Base-by-base conservation (phyloP, 2,329 filamentous ascomycete species). In the Hypoxylon sp. region DNA sequence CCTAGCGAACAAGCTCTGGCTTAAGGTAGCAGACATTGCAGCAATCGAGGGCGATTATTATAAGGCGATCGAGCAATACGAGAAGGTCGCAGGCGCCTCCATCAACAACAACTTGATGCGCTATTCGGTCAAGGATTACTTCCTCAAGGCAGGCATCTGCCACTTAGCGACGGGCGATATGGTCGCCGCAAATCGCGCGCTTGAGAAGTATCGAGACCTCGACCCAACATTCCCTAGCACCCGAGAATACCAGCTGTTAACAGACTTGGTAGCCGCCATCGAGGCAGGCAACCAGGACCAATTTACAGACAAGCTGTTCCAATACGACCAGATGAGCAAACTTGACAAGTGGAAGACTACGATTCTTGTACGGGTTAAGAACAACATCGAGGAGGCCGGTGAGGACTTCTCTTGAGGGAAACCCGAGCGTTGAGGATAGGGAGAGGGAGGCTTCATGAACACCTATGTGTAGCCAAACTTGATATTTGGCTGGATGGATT, bases 261-360 rank as follows among this genome's bases (percentile, higher is more conserved):
- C 86, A 6, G 94, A 98, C 79, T 84, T 98, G 39, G 84, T 88
- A 33, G 90, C 91, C 66, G 89, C 92, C 3, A 86, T 97, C 64
- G 91, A 96, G 77, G 86, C 88, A 33, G 90, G 91, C 62, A 93
- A 97, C 75, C 91, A 92, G 79, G 94, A 97, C 75, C 85, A 87
- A 68, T 98, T 97, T 76, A 88, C 91, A 22, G 93, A 97, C 77
- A 94, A 94, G 80, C 82, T 96, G 71, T 97, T 92, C 84, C 90
- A 95, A 79, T 98, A 89, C 78, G 94, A 98, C 80, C 93, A 97
- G 83, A 86, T 97, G 83, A 96, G 91, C 83, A 96, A 96, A 85
- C 83, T 98, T 77, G 94, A 98, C 79, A 96, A 95, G 84, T 98
- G 95, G 95, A 97, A 98, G 91, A 97, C 93, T 55, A 93, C 91